phyloP scores from a whole-genome alignment of 2,329 filamentous ascomycete species.

The Plenodomus biglobosus region DNA sequence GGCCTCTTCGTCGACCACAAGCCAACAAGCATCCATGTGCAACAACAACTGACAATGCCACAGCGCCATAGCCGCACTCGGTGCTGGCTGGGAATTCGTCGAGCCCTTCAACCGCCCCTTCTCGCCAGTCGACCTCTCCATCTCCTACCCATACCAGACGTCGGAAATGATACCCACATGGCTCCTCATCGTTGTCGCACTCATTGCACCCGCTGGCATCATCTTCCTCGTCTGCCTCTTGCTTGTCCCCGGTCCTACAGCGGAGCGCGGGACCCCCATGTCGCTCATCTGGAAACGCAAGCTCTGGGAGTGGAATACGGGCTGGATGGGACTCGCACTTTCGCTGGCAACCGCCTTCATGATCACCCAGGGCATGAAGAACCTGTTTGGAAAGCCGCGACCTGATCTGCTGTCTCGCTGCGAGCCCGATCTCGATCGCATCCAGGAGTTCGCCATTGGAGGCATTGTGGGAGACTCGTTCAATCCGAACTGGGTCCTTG shows the following conservation, averaged over 20 bases:
- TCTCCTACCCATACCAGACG: conserved; percentile 73
- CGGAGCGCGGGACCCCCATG: conserved; percentile 63
- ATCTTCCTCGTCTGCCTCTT: conserved; percentile 68
- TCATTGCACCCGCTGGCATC: conserved; percentile 66
- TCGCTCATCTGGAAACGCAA: conserved; percentile 75
- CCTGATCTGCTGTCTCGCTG: conserved; percentile 71
- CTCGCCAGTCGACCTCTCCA: conserved; percentile 70
- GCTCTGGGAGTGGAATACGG: conserved; percentile 86
- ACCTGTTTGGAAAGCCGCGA: conserved; percentile 64
- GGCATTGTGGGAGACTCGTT: conserved; percentile 55
- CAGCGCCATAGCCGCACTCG: conserved; percentile 60
- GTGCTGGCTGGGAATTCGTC: conserved; percentile 60
- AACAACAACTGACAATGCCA: conserved; percentile 12
- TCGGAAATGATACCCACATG: conserved; percentile 71
- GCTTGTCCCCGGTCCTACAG: conserved; percentile 71
- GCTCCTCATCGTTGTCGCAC: conserved; percentile 64
- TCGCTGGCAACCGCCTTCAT: conserved; percentile 73
- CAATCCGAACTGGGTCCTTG: conserved; percentile 64
- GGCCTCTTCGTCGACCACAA: not conserved
- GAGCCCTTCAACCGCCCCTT: conserved; percentile 71
- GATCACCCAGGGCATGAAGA: conserved; percentile 85
- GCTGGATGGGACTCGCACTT: conserved; percentile 78
- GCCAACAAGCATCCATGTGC: not conserved
- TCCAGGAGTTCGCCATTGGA: conserved; percentile 59
- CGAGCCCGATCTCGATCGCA: conserved; percentile 67